These are phyloP conservation scores for Wickerhamiella galacta DNA, from an alignment of 805 yeast species.

Conservation along the genomic window DNA sequence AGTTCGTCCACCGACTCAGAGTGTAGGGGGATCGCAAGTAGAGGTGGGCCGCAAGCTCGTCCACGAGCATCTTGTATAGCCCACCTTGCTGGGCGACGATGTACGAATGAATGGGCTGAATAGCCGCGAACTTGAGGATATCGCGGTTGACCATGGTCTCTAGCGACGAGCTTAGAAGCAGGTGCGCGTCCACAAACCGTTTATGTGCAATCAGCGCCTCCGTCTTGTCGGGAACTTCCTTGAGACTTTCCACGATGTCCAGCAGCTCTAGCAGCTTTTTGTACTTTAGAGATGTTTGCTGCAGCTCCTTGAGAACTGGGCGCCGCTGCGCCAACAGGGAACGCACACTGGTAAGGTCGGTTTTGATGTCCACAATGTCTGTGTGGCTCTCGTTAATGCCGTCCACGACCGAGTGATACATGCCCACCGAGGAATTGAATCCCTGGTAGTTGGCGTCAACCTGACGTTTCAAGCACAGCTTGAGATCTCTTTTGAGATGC, in stretches of 20 bases:
- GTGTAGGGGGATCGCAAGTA: conserved; percentile 35
- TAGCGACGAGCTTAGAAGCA: conserved; percentile 31
- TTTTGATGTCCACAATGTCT: conserved; percentile 32
- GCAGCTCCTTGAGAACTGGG: conserved; percentile 45
- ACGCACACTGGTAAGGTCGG: conserved; percentile 32
- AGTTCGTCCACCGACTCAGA: conserved; percentile 15
- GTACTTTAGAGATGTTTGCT: conserved; percentile 42
- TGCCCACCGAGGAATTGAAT: conserved; percentile 72
- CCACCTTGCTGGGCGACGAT: conserved; percentile 24
- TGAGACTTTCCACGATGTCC: conserved; percentile 45
- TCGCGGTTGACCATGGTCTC: conserved; percentile 19
- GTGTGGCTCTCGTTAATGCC: conserved; percentile 50
- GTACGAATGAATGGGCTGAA: conserved; percentile 19
- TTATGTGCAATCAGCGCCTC: conserved; percentile 57
- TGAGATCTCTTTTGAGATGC: conserved; percentile 39
- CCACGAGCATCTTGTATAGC: conserved; percentile 56
- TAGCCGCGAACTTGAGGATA: conserved; percentile 18
- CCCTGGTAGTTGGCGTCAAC: conserved; percentile 52
- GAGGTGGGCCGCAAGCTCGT: conserved; percentile 55
- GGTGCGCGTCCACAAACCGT: conserved; percentile 49
- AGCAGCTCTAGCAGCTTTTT: conserved; percentile 55
- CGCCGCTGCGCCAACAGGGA: conserved; percentile 36
- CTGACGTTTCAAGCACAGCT: conserved; percentile 41
- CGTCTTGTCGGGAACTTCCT: conserved; percentile 40
- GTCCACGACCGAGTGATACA: conserved; percentile 55